Base-by-base conservation (phyloP, 1,284 basidiomycete genomes). In the Heliocybe sulcata region DNA sequence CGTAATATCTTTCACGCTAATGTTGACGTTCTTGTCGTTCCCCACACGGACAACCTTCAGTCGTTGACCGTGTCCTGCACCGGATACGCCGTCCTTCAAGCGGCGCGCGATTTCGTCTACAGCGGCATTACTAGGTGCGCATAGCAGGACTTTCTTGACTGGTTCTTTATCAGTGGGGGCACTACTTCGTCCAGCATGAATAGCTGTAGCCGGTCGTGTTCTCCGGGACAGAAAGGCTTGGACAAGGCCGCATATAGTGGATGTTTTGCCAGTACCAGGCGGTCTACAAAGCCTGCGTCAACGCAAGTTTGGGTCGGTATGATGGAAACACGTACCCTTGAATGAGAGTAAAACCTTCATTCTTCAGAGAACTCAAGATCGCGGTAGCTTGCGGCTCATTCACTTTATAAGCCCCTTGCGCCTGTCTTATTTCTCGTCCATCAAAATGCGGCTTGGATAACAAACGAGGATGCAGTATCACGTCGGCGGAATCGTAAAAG, bases 251-350 rank as follows among this genome's bases (percentile, higher is more conserved):
- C 94, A 92, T 60, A 99, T 99, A 0, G 97, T 99, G 52, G 94
- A 98, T 10, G 97, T 99, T 73, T 99, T 99, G 42, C 97, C 97
- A 0, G 97, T 99, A 60, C 97, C 97, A 1, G 97, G 97, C 26
- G 97, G 97, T 51, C 94, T 94, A 62, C 2, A 35, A 45, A 45
- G 4, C 22, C 12, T 57, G 58, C 35, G 53, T 47, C 20, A 22
- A 16, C 33, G 33, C 14, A 23, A 9, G 45, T 29, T 42, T 16
- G 19, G 19, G 12, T 6, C 16, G 23, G 52, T 14, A 31, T 38
- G 16, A 8, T 51, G 4, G 20, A 26, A 22, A 1, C 16, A 25
- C 35, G 59, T 65, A 95, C 94, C 96, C 97, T 79, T 99, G 97
- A 56, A 99, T 96, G 33, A 99, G 75, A 0, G 86, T 83, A 65